A percentile compares a stretch with the other conserved stretches of the same genome.
Conservation (phyloP, 306 rosid species). For the Spatholobus suberectus region DNA sequence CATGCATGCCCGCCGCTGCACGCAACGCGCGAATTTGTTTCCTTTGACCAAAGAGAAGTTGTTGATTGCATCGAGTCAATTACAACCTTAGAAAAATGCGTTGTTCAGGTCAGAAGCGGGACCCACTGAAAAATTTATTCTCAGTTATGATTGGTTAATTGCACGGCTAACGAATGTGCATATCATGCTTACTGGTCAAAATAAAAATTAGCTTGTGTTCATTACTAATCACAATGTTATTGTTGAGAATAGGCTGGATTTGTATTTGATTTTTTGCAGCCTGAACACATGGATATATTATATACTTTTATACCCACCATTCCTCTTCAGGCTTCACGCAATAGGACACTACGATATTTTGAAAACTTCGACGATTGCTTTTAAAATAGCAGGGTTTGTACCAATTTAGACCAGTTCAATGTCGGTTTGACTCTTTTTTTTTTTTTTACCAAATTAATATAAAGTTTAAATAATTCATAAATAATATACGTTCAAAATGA, state of each 20-base stretch:
- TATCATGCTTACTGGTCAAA: neutral
- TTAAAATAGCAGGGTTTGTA: neutral
- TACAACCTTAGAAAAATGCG: neutral
- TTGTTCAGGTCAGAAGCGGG: constrained; percentile 6
- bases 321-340: neutral
- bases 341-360: neutral
- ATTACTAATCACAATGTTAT: neutral
- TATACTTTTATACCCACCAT: neutral
- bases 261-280: neutral
- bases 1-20: constrained; percentile 13
- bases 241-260: neutral
- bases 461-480: neutral
- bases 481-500: neutral
- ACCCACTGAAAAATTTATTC: neutral
- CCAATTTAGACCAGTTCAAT: neutral
- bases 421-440: neutral
- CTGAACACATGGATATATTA: neutral
- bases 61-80: neutral
- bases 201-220: neutral
- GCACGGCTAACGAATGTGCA: neutral
- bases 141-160: neutral
- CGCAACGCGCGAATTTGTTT: constrained; percentile 13
- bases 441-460: neutral
- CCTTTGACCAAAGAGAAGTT: neutral
- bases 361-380: neutral